Base-by-base conservation (phyloP, 2,329 filamentous ascomycete genomes). In the Geosmithia flava region DNA sequence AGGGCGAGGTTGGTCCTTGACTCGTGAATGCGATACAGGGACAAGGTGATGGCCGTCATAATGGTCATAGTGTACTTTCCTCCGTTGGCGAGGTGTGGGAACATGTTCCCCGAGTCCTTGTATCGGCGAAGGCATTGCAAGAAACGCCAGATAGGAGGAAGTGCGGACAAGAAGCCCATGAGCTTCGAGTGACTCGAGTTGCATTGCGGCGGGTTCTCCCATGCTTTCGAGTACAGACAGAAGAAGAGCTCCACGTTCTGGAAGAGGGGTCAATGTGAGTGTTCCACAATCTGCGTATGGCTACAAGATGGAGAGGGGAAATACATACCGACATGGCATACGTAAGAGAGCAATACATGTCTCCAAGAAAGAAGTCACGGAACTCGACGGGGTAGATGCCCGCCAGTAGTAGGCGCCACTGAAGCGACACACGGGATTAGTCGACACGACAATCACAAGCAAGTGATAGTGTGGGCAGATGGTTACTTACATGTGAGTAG, bases 311-410 rank as follows among this genome's bases (percentile, higher is more conserved):
- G 13, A 44, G 16, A 19, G 40, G 17, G 7, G 7, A 16, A 3
- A 8, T 16, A 78, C 85, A 69, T 73, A 91, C 87, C 51, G 87
- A 84, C 65, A 87, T 87, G 16, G 84, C 78, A 64, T 98, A 98
- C 6, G 90, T 95, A 49, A 95, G 72, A 2, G 93, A 97, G 65
- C 91, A 97, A 64, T 95, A 95, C 74, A 97, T 96, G 62, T 98
- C 93, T 47, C 93, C 93, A 0, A 97, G 75, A 65, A 96, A 97
- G 68, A 98, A 97, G 65, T 98, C 93, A 50, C 90, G 80, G 62
- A 97, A 98, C 62, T 97, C 91, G 46, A 98, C 93, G 1, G 88
- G 88, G 58, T 94, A 96, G 19, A 95, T 62, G 3, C 90, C 90
- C 15, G 91, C 87, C 45, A 91, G 75, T 47, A 94, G 68, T 17